phyloP scores from a whole-genome alignment of 441 rosid genomes.

The Populus tomentosa region DNA sequence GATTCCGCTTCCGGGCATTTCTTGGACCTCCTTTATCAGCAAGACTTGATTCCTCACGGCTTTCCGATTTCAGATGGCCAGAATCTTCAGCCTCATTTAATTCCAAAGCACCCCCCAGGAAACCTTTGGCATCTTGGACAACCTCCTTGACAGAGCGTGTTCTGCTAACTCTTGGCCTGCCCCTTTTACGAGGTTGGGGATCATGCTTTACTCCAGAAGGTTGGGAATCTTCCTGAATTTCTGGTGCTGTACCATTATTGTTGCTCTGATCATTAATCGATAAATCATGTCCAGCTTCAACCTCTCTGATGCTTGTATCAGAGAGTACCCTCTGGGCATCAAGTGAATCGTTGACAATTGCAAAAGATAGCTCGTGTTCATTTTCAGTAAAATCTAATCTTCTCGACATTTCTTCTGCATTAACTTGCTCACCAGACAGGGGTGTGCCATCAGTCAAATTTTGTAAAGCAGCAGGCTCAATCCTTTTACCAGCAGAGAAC shows the following conservation, averaged over 20 bases:
- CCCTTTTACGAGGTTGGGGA: constrained; percentile 40
- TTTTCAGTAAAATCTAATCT: constrained; percentile 26
- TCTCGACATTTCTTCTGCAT: constrained; percentile 36
- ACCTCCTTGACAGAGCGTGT: constrained; percentile 74
- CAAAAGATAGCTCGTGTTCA: constrained; percentile 46
- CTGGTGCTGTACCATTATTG: constrained; percentile 30
- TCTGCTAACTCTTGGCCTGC: constrained; percentile 52
- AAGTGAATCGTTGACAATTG: constrained; percentile 33
- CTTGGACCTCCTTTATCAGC: constrained; percentile 42
- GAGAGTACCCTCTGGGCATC: constrained; percentile 46
- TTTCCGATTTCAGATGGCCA: constrained; percentile 39
- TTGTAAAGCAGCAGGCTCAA: constrained; percentile 32
- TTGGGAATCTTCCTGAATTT: constrained; percentile 40
- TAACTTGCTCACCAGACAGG: constrained; percentile 25
- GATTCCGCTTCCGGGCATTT: constrained; percentile 64
- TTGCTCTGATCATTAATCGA: constrained; percentile 42
- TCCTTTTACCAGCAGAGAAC: constrained; percentile 63
- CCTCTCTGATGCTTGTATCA: constrained; percentile 39
- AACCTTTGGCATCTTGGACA: constrained; percentile 70
- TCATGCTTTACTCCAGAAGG: constrained; percentile 47
- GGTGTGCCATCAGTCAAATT: constrained; percentile 29
- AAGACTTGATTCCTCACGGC: constrained; percentile 52
- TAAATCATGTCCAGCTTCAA: constrained; percentile 34
- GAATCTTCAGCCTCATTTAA: constrained; percentile 51
- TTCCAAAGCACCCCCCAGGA: constrained; percentile 57